Evolutionary conservation across 75 land plant genomes (phyloP), one percentile per base, ranked within the genome.

Genomic region (Gnetum montanum): DNA sequence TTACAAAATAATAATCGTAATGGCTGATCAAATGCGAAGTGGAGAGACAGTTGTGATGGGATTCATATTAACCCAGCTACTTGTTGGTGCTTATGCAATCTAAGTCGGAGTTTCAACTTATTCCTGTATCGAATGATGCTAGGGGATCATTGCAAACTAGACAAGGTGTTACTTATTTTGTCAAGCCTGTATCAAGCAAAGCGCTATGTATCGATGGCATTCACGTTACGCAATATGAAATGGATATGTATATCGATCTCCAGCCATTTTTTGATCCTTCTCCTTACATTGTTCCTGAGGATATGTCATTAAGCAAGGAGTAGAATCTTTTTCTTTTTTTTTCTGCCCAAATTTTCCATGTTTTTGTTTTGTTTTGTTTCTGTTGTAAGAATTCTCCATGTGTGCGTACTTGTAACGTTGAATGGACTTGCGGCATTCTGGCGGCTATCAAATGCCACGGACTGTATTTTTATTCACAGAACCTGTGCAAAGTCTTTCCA

Each of bases 231-330:
- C 74, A 70, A 31, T 85, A 75, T 71, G 99, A 95, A 57, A 53
- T 86, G 85, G 92, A 90, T 50, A 80, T 95, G 88, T 95, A 81
- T 70, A 77, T 95, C 49, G 99, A 95, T 76, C 81, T 95, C 57
- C 80, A 73, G 34, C 97, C 99, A 50, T 90, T 90, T 77, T 69
- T 95, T 26, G 90, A 95, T 46, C 97, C 99, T 4, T 83, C 88
- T 8, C 99, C 99, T 2, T 90, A 95, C 38, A 68, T 95, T 48
- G 99, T 95, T 1, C 86, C 97, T 38, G 99, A 90, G 63, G 99
- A 90, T 50, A 95, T 95, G 99, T 95, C 97, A 49, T 61, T 95
- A 62, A 70, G 97, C 33, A 95, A 95, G 85, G 99, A n/a, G n/a
- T n/a, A n/a, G n/a, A 85, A 54, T 38, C 4, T 47, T 31, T 66